phyloP scores from a whole-genome alignment of 768 basidiomycete genomes.

The Pleurotus djamor region DNA sequence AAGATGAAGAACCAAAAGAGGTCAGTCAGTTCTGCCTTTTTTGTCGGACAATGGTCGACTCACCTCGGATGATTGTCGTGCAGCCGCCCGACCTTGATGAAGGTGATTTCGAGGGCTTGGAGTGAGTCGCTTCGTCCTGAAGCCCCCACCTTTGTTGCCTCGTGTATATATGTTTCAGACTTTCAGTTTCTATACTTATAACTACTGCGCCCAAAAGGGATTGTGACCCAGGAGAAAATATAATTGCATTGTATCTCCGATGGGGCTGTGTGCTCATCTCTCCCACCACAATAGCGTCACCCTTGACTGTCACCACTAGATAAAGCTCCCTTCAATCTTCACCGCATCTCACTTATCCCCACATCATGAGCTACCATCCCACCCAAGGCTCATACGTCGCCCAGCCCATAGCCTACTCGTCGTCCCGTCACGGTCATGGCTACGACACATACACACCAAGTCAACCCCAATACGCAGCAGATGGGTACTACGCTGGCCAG shows the following conservation, averaged over 20 bases:
- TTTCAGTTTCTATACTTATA: background rate
- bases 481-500: conserved; percentile 5
- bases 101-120: conserved; percentile 82
- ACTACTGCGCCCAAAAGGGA: background rate
- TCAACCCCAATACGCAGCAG: conserved; percentile 9
- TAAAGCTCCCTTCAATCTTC: conserved; percentile 3
- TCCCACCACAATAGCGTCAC: conserved; percentile 5
- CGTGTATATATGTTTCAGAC: conserved; percentile 4
- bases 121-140: conserved; percentile 27
- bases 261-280: conserved; percentile 4
- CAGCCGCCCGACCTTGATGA: conserved; percentile 93
- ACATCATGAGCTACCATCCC: conserved; percentile 28
- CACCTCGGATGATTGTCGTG: conserved; percentile 11
- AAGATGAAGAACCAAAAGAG: conserved; percentile 97
- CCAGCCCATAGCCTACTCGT: conserved; percentile 29
- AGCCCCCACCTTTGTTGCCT: conserved; percentile 8
- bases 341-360: conserved; percentile 20
- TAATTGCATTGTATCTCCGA: background rate
- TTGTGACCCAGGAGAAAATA: background rate
- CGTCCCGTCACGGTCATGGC: conserved; percentile 19
- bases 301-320: background rate
- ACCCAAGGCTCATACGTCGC: conserved; percentile 26
- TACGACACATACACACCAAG: conserved; percentile 9
- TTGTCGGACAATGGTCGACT: background rate
- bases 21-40: conserved; percentile 31